Evolutionary conservation across 2,329 filamentous ascomycete species (phyloP).

Genomic region (Aspergillus pseudoglaucus): DNA sequence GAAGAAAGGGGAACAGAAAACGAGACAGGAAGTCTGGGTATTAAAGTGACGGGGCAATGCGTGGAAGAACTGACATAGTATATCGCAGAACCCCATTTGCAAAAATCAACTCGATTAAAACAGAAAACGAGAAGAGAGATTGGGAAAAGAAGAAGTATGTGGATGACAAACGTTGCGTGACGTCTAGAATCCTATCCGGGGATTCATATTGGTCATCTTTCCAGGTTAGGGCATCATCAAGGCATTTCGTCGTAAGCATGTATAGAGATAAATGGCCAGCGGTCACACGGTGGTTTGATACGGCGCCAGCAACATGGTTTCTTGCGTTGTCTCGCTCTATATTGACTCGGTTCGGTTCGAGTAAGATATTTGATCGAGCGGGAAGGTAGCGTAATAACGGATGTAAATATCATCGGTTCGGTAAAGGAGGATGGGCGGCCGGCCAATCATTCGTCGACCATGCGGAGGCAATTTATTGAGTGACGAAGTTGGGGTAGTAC

Average conservation of each 20-base stretch:
- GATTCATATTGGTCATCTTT: slow-evolving; percentile 1
- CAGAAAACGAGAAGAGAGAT: not conserved
- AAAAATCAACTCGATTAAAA: not conserved
- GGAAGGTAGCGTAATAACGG: not conserved
- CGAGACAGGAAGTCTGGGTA: slow-evolving; percentile 1
- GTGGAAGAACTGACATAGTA: not conserved
- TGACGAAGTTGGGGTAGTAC: slow-evolving; percentile 26
- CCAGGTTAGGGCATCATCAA: not conserved
- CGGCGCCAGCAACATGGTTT: not conserved
- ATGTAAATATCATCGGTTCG: not conserved
- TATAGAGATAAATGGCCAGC: not conserved
- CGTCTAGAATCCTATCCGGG: not conserved
- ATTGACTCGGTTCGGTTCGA: not conserved
- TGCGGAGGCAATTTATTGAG: slow-evolving; percentile 14
- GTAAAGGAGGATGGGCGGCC: not conserved
- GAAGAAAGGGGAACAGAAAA: slow-evolving; percentile 3
- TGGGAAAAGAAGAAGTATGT: not conserved
- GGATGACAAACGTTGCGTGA: not conserved
- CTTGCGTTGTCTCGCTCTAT: not conserved
- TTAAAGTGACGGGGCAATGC: not conserved
- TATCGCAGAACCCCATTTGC: not conserved
- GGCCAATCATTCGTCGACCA: slow-evolving; percentile 10
- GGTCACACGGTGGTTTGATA: not conserved
- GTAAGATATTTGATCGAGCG: not conserved
- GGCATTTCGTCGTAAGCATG: slow-evolving; percentile 10